Evolutionary conservation across 1,139 yeast species (phyloP), one percentile per base, ranked within the genome.

Genomic region (Hemisphaericaspora lyxosophila): DNA sequence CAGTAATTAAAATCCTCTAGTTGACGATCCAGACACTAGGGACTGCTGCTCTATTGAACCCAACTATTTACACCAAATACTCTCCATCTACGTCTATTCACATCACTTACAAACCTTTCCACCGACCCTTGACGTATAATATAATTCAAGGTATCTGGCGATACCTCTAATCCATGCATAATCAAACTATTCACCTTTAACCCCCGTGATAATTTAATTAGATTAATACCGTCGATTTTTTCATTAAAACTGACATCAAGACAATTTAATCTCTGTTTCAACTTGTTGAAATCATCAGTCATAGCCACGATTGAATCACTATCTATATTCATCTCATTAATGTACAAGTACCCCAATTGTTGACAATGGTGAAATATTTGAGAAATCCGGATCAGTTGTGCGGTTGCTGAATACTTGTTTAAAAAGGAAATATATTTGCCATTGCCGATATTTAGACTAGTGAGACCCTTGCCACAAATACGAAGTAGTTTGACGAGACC

Each of bases 261-360:
- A 2, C 51, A 35, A 11, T 50, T 48, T 20, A 68, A 50, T 1
- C 47, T 39, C 2, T 40, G 41, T 2, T 20, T 7, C 1, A 38
- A 19, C 11, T 26, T 42, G 19, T 39, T 40, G n/a, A 56, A 41
- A 38, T 66, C 72, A 11, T 48, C 48, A 26, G 53, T 47, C 27
- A 70, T 60, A 25, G 50, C 54, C 29, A 54, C 56, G 59, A 70
- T 56, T 0, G 73, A 56, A 7, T 57, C 54, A 41, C 61, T 62
- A 43, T 70, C 75, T 26, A 70, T 48, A 33, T 67, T 71, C 39
- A 67, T 42, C 34, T 70, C 74, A 31, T 64, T 59, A 26, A 70
- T 42, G 19, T 54, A 57, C 7, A 70, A 51, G 4, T 46, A 41
- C 6, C 44, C 36, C 7, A 70, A 45, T 2, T 46, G 27, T 0